Base-by-base conservation (phyloP, 106 monocot species). In the Allium cepa region DNA sequence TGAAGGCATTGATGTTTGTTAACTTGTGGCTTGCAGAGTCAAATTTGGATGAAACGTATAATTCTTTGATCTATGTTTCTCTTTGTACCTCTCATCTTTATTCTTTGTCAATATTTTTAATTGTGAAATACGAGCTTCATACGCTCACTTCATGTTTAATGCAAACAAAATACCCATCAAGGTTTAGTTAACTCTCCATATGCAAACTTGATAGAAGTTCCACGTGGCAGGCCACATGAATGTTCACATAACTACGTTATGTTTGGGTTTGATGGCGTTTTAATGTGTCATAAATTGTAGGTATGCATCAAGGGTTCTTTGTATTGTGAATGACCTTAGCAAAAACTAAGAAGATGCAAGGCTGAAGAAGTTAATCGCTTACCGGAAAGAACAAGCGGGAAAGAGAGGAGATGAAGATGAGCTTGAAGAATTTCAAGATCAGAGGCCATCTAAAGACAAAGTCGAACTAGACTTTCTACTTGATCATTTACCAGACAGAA, bases 1-100 rank as follows among this genome's bases (percentile, higher is more conserved):
- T 93, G 16, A 99, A 99, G 47, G 93, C 99, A n/a, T 75, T 99
- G 0, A 99, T 99, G 99, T 90, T 93, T 72, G 99, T 99, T 11
- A 99, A 99, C 75, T 89, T 90, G 7, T 99, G 93, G 47, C 90
- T 93, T n/a, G 90, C 83, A 3, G 87, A 90, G 71, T 87, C 93
- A 22, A 99, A 90, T 75, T 81, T 99, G 79, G 99, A 99, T 46
- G 99, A 99, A 65, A 93, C 87, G 17, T 75, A 93, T 22, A 93
- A 99, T 68, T 99, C 99, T 45, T 69, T 99, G 9, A 69, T 79
- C 93, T 99, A 92, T 50, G 90, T 75, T 49, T 11, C 58, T 45
- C 60, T 5, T 36, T 36, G 3, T 36, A 36, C 36, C 5, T 17
- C 4, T 59, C 47, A 3, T 22, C 2, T 67, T 55, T 11, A 0